Evolutionary conservation across 2,329 filamentous ascomycete genomes (phyloP).

Genomic region (Pseudocercospora musae): DNA sequence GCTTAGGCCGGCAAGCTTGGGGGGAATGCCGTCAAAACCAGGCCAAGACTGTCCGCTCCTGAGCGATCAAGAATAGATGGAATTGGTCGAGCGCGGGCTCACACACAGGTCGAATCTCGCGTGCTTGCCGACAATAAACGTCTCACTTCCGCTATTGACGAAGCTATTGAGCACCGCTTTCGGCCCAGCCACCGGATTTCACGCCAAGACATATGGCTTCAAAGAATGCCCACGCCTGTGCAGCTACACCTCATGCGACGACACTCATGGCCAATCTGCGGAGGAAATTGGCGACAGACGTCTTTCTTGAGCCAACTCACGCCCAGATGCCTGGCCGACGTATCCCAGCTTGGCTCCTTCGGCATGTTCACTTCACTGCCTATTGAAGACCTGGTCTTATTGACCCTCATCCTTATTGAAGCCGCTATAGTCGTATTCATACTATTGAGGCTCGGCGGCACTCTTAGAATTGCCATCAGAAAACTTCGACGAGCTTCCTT

Average conservation of each 20-base stretch:
- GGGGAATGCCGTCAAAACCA: not conserved
- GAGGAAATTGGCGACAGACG: not conserved
- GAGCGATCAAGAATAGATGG: not conserved
- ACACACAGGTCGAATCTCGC: not conserved
- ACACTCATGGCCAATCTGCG: not conserved
- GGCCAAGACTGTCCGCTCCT: not conserved
- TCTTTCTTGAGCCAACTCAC: not conserved
- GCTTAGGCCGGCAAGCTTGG: no score
- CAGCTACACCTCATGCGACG: conserved; percentile 13
- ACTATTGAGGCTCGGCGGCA: conserved; percentile 19
- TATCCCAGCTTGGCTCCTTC: conserved; percentile 7
- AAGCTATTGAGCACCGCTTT: conserved; percentile 32
- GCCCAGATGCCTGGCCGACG: not conserved
- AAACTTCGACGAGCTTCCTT: conserved; percentile 13
- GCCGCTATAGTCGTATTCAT: conserved; percentile 20
- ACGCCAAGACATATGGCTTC: conserved; percentile 15
- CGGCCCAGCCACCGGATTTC: conserved; percentile 16
- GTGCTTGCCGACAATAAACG: conserved; percentile 12
- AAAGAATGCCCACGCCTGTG: conserved; percentile 17
- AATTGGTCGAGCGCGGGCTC: not conserved
- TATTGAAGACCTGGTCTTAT: conserved; percentile 31
- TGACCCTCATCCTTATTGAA: conserved; percentile 28
- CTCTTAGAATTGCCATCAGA: conserved; percentile 2
- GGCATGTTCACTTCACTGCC: conserved; percentile 16
- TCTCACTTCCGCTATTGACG: conserved; percentile 23